phyloP scores from a whole-genome alignment of 306 rosid species.

The Ceratonia siliqua region DNA sequence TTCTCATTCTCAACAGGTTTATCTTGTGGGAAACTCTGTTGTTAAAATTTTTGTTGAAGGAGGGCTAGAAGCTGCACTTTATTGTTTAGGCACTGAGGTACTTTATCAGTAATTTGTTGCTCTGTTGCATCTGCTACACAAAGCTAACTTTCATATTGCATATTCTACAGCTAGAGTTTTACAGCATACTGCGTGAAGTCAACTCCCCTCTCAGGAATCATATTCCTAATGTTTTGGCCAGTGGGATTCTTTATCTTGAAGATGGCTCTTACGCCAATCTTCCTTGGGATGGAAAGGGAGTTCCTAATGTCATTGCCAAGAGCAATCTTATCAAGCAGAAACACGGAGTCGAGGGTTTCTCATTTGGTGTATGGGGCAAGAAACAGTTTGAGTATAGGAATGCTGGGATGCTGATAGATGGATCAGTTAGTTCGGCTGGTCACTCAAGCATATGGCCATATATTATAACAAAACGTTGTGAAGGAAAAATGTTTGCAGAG shows the following conservation, averaged over 20 bases:
- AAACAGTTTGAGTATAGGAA: constrained; percentile 62
- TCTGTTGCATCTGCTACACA: constrained; percentile 22
- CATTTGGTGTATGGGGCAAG: constrained; percentile 84
- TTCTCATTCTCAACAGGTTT: constrained; percentile 62
- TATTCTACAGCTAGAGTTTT: constrained; percentile 78
- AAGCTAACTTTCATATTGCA: constrained; percentile 38
- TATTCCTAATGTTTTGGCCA: constrained; percentile 71
- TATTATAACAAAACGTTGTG: constrained; percentile 71
- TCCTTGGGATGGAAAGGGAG: constrained; percentile 82
- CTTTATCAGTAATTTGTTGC: constrained; percentile 28
- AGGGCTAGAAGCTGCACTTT: constrained; percentile 81
- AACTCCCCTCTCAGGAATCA: constrained; percentile 69
- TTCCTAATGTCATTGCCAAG: constrained; percentile 65
- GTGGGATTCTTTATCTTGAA: constrained; percentile 79
- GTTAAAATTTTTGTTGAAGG: constrained; percentile 85
- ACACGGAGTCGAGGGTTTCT: constrained; percentile 44
- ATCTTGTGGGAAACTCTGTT: constrained; percentile 63
- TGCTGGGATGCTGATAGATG: constrained; percentile 50
- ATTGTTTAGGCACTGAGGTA: constrained; percentile 96
- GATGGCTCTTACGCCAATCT: constrained; percentile 58
- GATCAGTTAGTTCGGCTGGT: constrained; percentile 36
- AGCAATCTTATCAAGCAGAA: constrained; percentile 52
- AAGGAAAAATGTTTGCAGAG: constrained; percentile 81
- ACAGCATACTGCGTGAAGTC: constrained; percentile 56
- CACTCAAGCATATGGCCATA: constrained; percentile 79